Evolutionary conservation across 1,139 yeast genomes (phyloP).

Genomic region (Diutina catenulata): DNA sequence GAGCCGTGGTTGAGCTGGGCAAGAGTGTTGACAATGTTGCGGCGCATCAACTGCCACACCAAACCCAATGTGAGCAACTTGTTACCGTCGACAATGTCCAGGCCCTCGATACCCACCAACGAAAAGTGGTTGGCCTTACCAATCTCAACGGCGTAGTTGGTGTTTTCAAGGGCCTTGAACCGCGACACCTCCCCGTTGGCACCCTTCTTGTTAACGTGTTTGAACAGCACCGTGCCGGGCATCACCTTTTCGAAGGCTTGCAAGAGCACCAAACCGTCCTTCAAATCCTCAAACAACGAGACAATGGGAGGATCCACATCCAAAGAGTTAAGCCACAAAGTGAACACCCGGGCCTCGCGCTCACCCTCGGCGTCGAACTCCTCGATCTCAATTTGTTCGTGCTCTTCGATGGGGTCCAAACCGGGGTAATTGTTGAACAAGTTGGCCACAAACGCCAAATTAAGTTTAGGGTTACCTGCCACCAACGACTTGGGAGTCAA

Average conservation of each 20-base stretch:
- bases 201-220: conserved; percentile 76
- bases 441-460: conserved; percentile 94
- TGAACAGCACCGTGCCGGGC: conserved; percentile 80
- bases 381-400: conserved; percentile 77
- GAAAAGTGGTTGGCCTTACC: conserved; percentile 91
- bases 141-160: conserved; percentile 90
- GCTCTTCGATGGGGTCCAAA: conserved; percentile 87
- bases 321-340: conserved; percentile 91
- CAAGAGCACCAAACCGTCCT: conserved; percentile 79
- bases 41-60: conserved; percentile 98
- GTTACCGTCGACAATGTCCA: conserved; percentile 92
- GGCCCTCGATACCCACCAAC: conserved; percentile 95
- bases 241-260: conserved; percentile 94
- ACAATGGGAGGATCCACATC: conserved; percentile 95
- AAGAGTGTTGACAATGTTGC: conserved; percentile 80
- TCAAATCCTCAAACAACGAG: conserved; percentile 83
- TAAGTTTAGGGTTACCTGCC: conserved; percentile 93
- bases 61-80: conserved; percentile 84
- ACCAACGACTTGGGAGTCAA: conserved; percentile 88
- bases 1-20: conserved; percentile 37
- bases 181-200: conserved; percentile 69
- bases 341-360: conserved; percentile 97
- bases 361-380: conserved; percentile 99
- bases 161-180: conserved; percentile 91
- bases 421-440: conserved; percentile 95